Evolutionary conservation across 768 basidiomycete genomes (phyloP), one percentile per base, ranked within the genome.

Genomic region (Amanita molliuscula): DNA sequence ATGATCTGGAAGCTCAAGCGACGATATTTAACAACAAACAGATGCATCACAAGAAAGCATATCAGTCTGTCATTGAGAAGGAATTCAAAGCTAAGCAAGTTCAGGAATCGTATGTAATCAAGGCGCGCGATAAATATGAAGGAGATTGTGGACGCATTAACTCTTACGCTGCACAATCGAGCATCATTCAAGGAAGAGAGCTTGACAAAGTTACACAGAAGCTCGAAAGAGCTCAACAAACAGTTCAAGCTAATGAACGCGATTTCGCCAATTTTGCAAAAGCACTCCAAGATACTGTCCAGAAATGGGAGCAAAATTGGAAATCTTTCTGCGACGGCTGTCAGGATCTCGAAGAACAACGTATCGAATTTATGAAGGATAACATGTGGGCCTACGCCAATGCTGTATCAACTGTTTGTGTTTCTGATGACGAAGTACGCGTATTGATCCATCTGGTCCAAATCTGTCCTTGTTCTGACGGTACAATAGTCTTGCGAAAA

Each of bases 371-470:
- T 62, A 82, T 87, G 71, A 97, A 95, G 67, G 90, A 94, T 62
- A 89, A 88, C 56, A 75, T 96, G 66, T 99, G 96, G 95, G 79
- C 81, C 6, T 97, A 90, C 63, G 93, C 96, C 0, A 99, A 99
- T 63, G 84, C 86, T 0, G 84, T 96, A n/a, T 96, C 94, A 11
- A 89, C 87, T 9, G 88, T 94, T 11, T 97, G 96, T 58, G 94
- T 99, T 15, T 71, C 82, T 9, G 96, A 98, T 61, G 96, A 99
- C 58, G 91, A 95, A 80, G 90, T 92, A 59, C 53, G 76, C 69
- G 6, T 36, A 3, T 31, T 13, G 31, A 31, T 31, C 4, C 16
- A 37, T 23, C 18, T 38, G 18, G 25, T 16, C 38, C 28, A 3
- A 29, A 28, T 18, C 15, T 44, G 53, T 20, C 8, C 26, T 47